Conservation (phyloP, 345 rosid genomes). For the Orychophragmus violaceus region DNA sequence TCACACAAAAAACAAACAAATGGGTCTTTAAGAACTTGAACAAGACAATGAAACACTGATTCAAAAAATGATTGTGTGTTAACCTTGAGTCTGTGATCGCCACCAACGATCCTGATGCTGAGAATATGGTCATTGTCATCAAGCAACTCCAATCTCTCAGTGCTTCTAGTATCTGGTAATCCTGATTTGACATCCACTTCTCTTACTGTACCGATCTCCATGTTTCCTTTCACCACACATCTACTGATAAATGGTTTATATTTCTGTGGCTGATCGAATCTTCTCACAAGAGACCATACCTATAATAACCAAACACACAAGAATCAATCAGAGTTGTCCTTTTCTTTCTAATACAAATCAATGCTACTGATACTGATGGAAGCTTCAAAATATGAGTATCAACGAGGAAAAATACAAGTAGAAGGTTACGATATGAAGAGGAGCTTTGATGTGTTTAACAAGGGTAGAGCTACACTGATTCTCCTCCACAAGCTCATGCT, state of each 20-base stretch:
- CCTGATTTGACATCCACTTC: conserved; percentile 83
- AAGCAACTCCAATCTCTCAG: conserved; percentile 68
- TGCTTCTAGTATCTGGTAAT: conserved; percentile 75
- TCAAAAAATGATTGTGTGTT: background rate
- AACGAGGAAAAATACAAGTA: too few species aligned
- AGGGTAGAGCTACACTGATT: conserved; percentile 85
- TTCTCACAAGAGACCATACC: conserved; percentile 88
- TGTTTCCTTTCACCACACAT: conserved; percentile 61
- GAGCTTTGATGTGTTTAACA: conserved; percentile 81
- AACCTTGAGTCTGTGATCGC: conserved; percentile 82
- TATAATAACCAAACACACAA: conserved; percentile 7
- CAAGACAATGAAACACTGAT: background rate
- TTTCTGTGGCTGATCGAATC: conserved; percentile 77
- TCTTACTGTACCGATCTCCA: conserved; percentile 75
- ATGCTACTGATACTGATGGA: too few species aligned
- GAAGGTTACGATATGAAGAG: conserved; percentile 73
- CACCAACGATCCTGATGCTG: conserved; percentile 64
- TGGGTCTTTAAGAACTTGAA: too few species aligned
- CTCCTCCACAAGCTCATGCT: conserved; percentile 45
- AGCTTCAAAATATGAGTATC: too few species aligned
- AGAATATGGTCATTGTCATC: conserved; percentile 76
- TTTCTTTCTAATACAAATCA: too few species aligned
- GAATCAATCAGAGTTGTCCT: too few species aligned
- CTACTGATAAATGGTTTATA: conserved; percentile 78
- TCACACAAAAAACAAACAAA: background rate